phyloP scores from a whole-genome alignment of 805 yeast species.

The Saccharomycopsis babjevae region DNA sequence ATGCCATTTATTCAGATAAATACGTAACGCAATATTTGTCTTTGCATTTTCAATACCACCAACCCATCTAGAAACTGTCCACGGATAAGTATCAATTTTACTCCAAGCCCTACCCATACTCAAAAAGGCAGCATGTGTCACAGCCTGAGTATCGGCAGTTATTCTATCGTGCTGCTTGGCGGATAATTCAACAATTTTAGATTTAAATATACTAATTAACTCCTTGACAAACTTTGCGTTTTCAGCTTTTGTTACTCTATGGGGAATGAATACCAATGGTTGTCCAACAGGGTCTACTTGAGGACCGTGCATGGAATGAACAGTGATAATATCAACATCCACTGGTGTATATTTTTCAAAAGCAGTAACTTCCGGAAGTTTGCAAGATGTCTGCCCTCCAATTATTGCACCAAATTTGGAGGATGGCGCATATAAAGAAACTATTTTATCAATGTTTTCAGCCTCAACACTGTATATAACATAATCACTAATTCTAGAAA shows the following conservation, averaged over 20 bases:
- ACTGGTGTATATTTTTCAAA: constrained; percentile 65
- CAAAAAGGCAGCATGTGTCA: constrained; percentile 93
- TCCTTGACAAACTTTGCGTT: constrained; percentile 51
- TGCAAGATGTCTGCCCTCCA: constrained; percentile 98
- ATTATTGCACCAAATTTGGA: constrained; percentile 82
- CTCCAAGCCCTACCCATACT: constrained; percentile 98
- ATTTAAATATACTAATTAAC: constrained; percentile 61
- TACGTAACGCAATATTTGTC: constrained; percentile 83
- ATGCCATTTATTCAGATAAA: constrained; percentile 92
- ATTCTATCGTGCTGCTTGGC: constrained; percentile 90
- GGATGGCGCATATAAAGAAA: constrained; percentile 70
- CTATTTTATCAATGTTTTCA: constrained; percentile 65
- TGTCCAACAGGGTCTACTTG: constrained; percentile 82
- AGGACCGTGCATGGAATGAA: constrained; percentile 95
- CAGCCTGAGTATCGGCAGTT: constrained; percentile 98
- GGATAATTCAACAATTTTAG: constrained; percentile 64
- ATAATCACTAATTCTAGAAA: constrained; percentile 73
- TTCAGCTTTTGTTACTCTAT: constrained; percentile 45
- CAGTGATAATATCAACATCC: constrained; percentile 74
- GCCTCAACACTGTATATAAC: constrained; percentile 91
- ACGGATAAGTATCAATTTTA: constrained; percentile 72
- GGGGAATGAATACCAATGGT: constrained; percentile 79
- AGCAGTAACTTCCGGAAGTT: constrained; percentile 79
- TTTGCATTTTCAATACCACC: constrained; percentile 97
- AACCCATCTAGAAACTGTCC: constrained; percentile 72